Base-by-base conservation (phyloP, 148 eudicot species). In the Silene latifolia region DNA sequence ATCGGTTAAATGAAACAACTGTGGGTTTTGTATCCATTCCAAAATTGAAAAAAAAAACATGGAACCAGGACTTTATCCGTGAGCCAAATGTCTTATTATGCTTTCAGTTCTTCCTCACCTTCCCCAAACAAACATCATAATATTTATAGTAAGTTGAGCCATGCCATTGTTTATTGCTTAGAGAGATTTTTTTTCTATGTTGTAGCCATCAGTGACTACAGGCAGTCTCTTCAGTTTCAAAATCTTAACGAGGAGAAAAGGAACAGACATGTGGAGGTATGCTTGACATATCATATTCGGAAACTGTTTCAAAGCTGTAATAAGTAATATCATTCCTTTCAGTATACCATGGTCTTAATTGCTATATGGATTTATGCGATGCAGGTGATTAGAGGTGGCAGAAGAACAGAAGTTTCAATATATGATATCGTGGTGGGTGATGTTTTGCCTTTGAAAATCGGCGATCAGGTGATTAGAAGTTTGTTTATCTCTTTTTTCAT, bases 341-440 rank as follows among this genome's bases (percentile, higher is more conserved):
- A 46, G 0, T 47, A 44, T 21, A 69, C n/a, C 58, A 21, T 48
- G 47, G 27, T 48, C 59, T 69, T 47, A 47, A 69, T 47, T 35
- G 56, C 29, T 9, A 46, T 47, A 20, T 39, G 44, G 44, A 39
- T 39, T 8, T 39, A 39, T 23, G 18, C 63, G 57, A 61, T 46
- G 29, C 87, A 93, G 98, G 96, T 91, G 75, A 79, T 87, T 68
- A 85, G 98, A 83, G 91, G 91, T 65, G 97, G 97, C 53, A 83
- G 98, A 82, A 86, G 98, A 81, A 60, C 82, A 27, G 83, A 78
- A 78, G 77, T 89, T 61, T 95, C 97, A 58, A 95, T 95, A 78
- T 95, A 86, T 87, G 98, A 92, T 60, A 73, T 95, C 65, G 97
- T 92, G 79, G 98, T 92, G 76, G 97, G 98, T 35, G 97, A 95